Evolutionary conservation across 2,329 filamentous ascomycete species (phyloP), one percentile per base, ranked within the genome.

Genomic region (Onygena corvina): DNA sequence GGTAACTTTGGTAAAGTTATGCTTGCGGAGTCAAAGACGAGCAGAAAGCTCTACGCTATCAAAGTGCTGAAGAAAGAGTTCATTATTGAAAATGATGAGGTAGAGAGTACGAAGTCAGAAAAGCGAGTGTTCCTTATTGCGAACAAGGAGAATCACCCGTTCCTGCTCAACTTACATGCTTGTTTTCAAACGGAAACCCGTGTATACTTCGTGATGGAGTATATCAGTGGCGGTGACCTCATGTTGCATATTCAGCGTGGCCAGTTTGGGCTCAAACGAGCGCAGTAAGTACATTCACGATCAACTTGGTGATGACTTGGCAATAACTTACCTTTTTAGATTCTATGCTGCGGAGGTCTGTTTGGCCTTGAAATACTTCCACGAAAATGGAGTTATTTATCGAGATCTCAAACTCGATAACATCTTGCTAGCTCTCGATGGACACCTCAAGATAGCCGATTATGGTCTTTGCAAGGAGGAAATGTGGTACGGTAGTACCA

Each of bases 1-100:
- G 92, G 92, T 71, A 98, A 98, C 70, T 98, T 98, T 64, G 92
- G 92, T 67, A 98, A 98, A 70, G 92, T 98, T 70, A 98, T 98
- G 92, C 74, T 98, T 66, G 92, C 92, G 1, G 93, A 98, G 70
- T 94, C 92, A 1, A 98, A 98, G 74, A 81, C 81, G 49, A 81
- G 85, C 7, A 86, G 89, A 67, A 85, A 90, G 66, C 75, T 98
- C 5, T 98, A 96, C 65, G 92, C 92, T 50, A 98, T 98, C 68
- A 98, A 98, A 70, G 92, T 98, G 31, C 72, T 98, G 58, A 98
- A 98, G 77, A 98, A 98, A 72, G 92, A 98, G 67, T 98, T 98
- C 66, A 98, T 98, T 63, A 98, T 98, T 54, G 93, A 98, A 65
- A 94, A 98, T 57, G 92, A 98, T 63, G 92, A 98, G 71, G 92